A percentile compares a stretch with the other conserved stretches of the same genome.
Conservation (phyloP, 495 filamentous ascomycete species). For the Tuber calosporum region DNA sequence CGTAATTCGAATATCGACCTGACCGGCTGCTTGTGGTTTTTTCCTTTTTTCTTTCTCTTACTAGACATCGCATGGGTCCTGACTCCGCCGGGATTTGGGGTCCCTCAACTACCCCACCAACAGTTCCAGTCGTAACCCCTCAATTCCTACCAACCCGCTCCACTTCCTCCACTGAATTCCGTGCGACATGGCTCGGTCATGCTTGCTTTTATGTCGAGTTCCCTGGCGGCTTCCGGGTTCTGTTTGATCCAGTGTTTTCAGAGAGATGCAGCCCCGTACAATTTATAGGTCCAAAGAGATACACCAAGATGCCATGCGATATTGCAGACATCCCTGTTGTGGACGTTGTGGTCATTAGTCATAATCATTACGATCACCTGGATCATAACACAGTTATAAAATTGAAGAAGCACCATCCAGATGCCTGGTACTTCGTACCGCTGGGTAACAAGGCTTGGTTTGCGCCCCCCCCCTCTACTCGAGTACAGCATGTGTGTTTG, state of each 20-base stretch:
- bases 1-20: neutral
- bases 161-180: slow-evolving; percentile 53
- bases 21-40: neutral
- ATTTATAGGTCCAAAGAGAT: slow-evolving; percentile 69
- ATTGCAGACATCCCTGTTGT: slow-evolving; percentile 74
- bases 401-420: slow-evolving; percentile 63
- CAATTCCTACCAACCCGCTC: slow-evolving; percentile 57
- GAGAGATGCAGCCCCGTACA: slow-evolving; percentile 72
- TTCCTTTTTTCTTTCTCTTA: neutral
- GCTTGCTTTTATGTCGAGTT: slow-evolving; percentile 93
- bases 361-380: slow-evolving; percentile 92
- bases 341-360: slow-evolving; percentile 84
- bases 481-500: slow-evolving; percentile 5
- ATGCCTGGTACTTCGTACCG: slow-evolving; percentile 81
- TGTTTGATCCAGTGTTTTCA: slow-evolving; percentile 95
- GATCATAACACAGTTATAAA: slow-evolving; percentile 65
- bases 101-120: neutral
- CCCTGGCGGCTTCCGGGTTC: slow-evolving; percentile 73
- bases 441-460: slow-evolving; percentile 84
- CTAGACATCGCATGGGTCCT: neutral
- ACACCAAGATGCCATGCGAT: slow-evolving; percentile 68
- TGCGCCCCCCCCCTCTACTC: slow-evolving; percentile 13
- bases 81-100: neutral
- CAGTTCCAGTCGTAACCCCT: slow-evolving; percentile 55
- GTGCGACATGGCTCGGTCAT: slow-evolving; percentile 95